Evolutionary conservation across 1,139 yeast species (phyloP), one percentile per base, ranked within the genome.

Genomic region (Suhomyces yuchorum): DNA sequence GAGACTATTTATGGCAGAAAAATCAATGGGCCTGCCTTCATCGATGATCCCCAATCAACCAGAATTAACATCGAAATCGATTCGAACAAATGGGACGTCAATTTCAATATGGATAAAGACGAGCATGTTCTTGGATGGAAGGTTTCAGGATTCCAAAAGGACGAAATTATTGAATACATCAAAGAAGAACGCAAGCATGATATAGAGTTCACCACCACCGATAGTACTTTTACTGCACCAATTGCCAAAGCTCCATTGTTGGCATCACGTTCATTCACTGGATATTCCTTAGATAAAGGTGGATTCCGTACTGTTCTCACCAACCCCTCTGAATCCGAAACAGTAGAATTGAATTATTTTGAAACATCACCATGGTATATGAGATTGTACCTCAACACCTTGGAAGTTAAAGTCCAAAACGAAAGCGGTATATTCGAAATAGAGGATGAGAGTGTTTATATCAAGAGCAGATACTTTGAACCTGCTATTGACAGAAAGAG

Each of bases 351-450:
- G 45, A 70, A 82, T 1, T 88, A 88, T 58, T 85, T 85, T 58
- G 97, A 93, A 64, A 78, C 91, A 0, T 73, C 91, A 32, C 99
- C 99, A 0, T 93, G 99, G 99, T 93, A 82, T 63, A 85, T 92
- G 82, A 81, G 95, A 56, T 68, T 90, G 3, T 93, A 88, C 60
- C 68, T 93, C 44, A 91, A 89, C 56, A 84, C 96, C 0, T 65
- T 91, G 50, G 63, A 69, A 1, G 50, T 63, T 28, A 51, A 54
- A 17, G 41, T 64, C 19, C 53, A 51, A 36, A 59, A 61, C 40
- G 52, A 44, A 14, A 45, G 52, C 4, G 66, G 61, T 2, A 35
- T 45, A 2, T 46, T 36, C n/a, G 33, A 58, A 0, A 55, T 42
- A 8, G 18, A 56, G 7, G 63, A 65, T 1, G 67, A 66, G n/a